A percentile compares a stretch with the other conserved stretches of the same genome.
These are phyloP conservation scores for Paraphysoderma sedebokerense DNA, from an alignment of 371 early-diverging fungal genomes.

Conservation along the genomic window DNA sequence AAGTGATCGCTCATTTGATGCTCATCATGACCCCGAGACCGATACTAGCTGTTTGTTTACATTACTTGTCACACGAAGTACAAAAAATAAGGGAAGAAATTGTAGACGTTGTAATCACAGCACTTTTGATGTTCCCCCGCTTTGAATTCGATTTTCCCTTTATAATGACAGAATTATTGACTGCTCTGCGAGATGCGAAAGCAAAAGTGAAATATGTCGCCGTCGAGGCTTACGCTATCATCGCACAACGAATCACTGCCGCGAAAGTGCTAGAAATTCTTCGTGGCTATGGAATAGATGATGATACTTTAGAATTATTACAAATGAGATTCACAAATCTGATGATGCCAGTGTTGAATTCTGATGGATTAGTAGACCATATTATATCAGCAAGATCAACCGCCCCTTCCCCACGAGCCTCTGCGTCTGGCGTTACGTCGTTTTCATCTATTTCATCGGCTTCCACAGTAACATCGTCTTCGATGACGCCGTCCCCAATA, in stretches of 20 bases:
- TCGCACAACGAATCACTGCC: slow-evolving; percentile 1
- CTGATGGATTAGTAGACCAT: slow-evolving; percentile 8
- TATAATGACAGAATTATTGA: slow-evolving; percentile 2
- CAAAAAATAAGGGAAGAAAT: slow-evolving; percentile 7
- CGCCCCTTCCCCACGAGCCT: not conserved
- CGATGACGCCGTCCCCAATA: not conserved
- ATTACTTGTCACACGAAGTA: not conserved
- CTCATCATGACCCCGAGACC: not conserved
- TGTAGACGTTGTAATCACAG: slow-evolving; percentile 6
- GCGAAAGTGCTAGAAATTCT: not conserved
- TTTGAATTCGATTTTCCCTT: slow-evolving; percentile 2
- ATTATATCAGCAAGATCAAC: no score
- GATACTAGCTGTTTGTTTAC: slow-evolving; percentile 2
- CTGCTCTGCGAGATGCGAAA: slow-evolving; percentile 2
- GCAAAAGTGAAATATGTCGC: slow-evolving; percentile 7
- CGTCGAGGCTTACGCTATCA: slow-evolving; percentile 6
- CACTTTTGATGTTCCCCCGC: slow-evolving; percentile 6
- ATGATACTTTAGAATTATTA: slow-evolving; percentile 6
- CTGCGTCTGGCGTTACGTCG: not conserved
- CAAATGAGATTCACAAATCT: slow-evolving; percentile 3
- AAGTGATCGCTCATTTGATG: slow-evolving; percentile 6
- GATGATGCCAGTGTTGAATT: slow-evolving; percentile 2
- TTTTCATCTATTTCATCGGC: not conserved
- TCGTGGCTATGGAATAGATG: slow-evolving; percentile 5
- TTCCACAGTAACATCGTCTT: not conserved